Evolutionary conservation across 805 yeast species (phyloP).

Genomic region (Cyberlindnera mississippiensis): DNA sequence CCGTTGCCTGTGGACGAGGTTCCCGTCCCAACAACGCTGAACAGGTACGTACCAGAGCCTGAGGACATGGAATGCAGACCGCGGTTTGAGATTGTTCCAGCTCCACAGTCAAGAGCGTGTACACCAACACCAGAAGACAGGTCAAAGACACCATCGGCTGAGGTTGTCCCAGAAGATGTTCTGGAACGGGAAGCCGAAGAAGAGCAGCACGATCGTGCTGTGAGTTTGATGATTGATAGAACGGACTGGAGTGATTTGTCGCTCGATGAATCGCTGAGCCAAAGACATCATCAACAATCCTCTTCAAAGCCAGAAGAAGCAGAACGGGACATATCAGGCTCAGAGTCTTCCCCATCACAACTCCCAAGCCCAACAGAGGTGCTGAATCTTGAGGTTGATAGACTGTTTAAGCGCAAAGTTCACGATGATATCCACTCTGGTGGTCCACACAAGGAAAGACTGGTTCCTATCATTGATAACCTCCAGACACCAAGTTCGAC

Average conservation of each 20-base stretch:
- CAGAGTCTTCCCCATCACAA: neutral
- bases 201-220: no score
- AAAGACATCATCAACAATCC: no score
- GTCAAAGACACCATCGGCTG: neutral
- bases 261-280: no score
- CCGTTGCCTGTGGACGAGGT: constrained; percentile 40
- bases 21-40: constrained; percentile 33
- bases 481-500: neutral
- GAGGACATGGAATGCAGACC: neutral
- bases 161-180: no score
- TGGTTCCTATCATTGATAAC: neutral
- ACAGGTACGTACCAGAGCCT: constrained; percentile 10
- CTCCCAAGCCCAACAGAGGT: constrained; percentile 5
- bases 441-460: neutral
- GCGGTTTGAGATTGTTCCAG: neutral
- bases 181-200: no score
- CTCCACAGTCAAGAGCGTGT: neutral
- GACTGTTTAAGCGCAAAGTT: constrained; percentile 8
- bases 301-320: no score
- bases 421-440: neutral
- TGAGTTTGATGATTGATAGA: no score
- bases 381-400: constrained; percentile 9
- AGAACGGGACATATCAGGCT: neutral
- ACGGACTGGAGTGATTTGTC: no score
- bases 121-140: neutral